Percentiles rank a stretch among this genome's conserved stretches.
phyloP scores from a whole-genome alignment of 148 eudicot species.

The Talinum fruticosum region DNA sequence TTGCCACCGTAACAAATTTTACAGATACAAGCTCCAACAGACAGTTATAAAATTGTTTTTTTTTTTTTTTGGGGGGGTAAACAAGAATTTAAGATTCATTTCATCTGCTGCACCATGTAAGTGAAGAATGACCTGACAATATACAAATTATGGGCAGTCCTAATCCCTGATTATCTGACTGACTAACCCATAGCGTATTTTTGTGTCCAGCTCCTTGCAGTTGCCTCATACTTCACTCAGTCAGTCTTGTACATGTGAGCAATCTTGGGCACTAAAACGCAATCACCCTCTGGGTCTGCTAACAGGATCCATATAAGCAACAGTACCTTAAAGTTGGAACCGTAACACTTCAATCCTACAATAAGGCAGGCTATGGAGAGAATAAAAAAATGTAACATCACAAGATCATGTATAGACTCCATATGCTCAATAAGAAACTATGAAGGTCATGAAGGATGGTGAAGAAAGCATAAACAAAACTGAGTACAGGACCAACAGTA shows the following conservation, averaged over 20 bases:
- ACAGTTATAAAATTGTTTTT: conserved; percentile 20
- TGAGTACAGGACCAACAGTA: not conserved
- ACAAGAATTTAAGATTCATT: conserved; percentile 17
- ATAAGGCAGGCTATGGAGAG: not conserved
- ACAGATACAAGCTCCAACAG: conserved; percentile 28
- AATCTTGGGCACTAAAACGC: conserved; percentile 63
- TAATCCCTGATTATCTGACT: not conserved
- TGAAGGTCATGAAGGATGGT: not conserved
- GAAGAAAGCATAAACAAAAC: not conserved
- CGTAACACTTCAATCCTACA: not conserved
- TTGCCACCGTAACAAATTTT: not conserved
- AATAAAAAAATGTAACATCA: not conserved
- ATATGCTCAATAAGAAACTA: not conserved
- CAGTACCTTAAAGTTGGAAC: conserved; percentile 42
- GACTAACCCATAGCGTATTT: conserved; percentile 68
- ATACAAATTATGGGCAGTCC: conserved; percentile 17
- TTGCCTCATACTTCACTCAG: conserved; percentile 56
- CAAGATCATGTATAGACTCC: too few species aligned
- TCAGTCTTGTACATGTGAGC: conserved; percentile 73
- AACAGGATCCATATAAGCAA: conserved; percentile 58
- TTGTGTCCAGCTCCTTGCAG: conserved; percentile 75
- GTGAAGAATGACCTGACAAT: conserved; percentile 27
- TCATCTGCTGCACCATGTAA: conserved; percentile 24
- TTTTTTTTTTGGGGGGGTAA: too few species aligned
- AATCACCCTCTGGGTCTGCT: conserved; percentile 64